A percentile compares a stretch with the other conserved stretches of the same genome.
Evolutionary conservation across 139 green algal genomes (phyloP).

Genomic region (Pleodorina starrii): DNA sequence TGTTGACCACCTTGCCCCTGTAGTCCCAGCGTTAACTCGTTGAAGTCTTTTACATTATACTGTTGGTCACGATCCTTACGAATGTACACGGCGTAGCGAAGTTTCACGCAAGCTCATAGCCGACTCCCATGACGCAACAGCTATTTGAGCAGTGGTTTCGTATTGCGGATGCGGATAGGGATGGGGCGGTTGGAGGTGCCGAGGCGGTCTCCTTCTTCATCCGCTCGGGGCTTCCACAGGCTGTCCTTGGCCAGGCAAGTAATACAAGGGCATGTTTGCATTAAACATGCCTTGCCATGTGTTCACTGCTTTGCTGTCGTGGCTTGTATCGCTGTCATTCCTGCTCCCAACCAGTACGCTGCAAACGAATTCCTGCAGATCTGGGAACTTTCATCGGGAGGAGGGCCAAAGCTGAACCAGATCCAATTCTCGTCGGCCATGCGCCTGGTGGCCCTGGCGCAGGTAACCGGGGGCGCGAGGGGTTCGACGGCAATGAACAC

Average conservation of each 20-base stretch:
- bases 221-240: slow-evolving; percentile 74
- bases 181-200: slow-evolving; percentile 74
- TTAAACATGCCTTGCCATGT: too few relatives aligned
- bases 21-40: too few relatives aligned
- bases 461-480: slow-evolving; percentile 60
- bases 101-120: neutral
- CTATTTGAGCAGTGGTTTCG: slow-evolving; percentile 76
- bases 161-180: slow-evolving; percentile 74
- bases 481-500: too few relatives aligned
- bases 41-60: too few relatives aligned
- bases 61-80: neutral
- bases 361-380: too few relatives aligned
- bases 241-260: slow-evolving; percentile 84
- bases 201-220: slow-evolving; percentile 92
- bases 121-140: slow-evolving; percentile 24
- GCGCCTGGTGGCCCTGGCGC: slow-evolving; percentile 85
- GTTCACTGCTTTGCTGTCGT: too few relatives aligned
- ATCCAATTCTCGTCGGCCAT: slow-evolving; percentile 86
- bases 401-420: slow-evolving; percentile 75
- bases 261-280: too few relatives aligned
- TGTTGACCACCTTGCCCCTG: too few relatives aligned
- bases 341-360: too few relatives aligned
- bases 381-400: slow-evolving; percentile 87
- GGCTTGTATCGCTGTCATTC: too few relatives aligned
- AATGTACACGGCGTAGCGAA: neutral